These are phyloP conservation scores for Penicillium fimorum DNA, from an alignment of 495 filamentous ascomycete genomes.

Conservation along the genomic window DNA sequence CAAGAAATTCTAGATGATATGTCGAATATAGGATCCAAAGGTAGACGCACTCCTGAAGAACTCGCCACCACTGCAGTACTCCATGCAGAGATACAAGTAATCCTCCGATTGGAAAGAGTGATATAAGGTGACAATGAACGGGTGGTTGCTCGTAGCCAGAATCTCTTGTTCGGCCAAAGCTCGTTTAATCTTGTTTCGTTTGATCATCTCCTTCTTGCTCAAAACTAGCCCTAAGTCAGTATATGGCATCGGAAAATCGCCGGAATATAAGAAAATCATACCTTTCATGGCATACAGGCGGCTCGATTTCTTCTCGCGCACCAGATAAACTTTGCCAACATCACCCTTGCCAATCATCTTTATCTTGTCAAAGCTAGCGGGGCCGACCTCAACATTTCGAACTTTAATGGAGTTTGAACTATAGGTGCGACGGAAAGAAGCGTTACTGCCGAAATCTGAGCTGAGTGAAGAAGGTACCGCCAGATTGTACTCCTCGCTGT, in stretches of 20 bases:
- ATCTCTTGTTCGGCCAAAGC: conserved; percentile 98
- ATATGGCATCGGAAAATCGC: background rate
- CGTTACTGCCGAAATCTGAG: conserved; percentile 32
- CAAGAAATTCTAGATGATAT: background rate
- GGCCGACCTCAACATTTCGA: conserved; percentile 92
- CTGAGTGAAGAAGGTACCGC: conserved; percentile 42
- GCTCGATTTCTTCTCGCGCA: conserved; percentile 94
- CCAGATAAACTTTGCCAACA: conserved; percentile 96
- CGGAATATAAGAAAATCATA: conserved; percentile 35
- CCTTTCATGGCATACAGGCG: conserved; percentile 99
- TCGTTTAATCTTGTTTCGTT: conserved; percentile 99
- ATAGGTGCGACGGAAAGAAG: conserved; percentile 89
- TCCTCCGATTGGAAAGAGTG: conserved; percentile 99
- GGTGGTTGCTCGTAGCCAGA: conserved; percentile 95
- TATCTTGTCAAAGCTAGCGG: conserved; percentile 97
- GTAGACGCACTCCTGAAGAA: conserved; percentile 75
- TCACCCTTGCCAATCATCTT: conserved; percentile 98
- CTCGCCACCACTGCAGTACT: conserved; percentile 97
- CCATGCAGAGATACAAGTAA: conserved; percentile 98
- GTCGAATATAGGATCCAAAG: background rate
- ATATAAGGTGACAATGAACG: conserved; percentile 97
- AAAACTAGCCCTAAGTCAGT: conserved; percentile 59
- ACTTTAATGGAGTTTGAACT: conserved; percentile 99
- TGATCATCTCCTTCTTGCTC: conserved; percentile 99
- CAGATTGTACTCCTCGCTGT: conserved; percentile 42